Evolutionary conservation across 345 rosid genomes (phyloP).

Genomic region (Pistacia vera): DNA sequence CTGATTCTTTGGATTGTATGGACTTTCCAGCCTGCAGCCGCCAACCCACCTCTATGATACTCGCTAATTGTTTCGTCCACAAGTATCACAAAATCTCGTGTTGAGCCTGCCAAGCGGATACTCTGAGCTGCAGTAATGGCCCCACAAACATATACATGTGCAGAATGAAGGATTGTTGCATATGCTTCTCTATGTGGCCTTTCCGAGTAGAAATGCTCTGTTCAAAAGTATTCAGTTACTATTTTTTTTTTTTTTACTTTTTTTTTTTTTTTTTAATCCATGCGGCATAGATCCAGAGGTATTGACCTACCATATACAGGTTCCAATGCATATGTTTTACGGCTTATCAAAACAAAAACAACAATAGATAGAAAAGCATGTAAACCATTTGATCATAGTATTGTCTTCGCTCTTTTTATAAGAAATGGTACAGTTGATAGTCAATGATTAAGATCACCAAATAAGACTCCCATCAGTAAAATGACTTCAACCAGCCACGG

Average conservation of each 20-base stretch:
- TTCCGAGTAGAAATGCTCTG: constrained; percentile 74
- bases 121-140: constrained; percentile 90
- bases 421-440: not conserved
- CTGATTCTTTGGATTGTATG: constrained; percentile 75
- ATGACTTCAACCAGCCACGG: not conserved
- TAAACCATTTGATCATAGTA: not conserved
- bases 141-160: constrained; percentile 79
- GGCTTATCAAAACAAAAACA: not conserved
- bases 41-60: constrained; percentile 69
- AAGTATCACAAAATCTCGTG: constrained; percentile 81
- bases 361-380: not conserved
- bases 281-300: not conserved
- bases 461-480: not conserved
- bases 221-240: constrained; percentile 17
- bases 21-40: constrained; percentile 89
- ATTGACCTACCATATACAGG: not conserved
- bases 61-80: constrained; percentile 77
- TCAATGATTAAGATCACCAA: not conserved
- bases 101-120: constrained; percentile 89
- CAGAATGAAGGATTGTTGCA: constrained; percentile 90
- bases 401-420: not conserved
- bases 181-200: constrained; percentile 71
- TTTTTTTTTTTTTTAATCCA: not conserved
- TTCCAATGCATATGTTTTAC: not conserved
- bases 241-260: not conserved